Percentiles rank a stretch among this genome's conserved stretches.
These are phyloP conservation scores for Tetrapisispora taiwanensis DNA, from an alignment of 805 yeast species.

Conservation along the genomic window DNA sequence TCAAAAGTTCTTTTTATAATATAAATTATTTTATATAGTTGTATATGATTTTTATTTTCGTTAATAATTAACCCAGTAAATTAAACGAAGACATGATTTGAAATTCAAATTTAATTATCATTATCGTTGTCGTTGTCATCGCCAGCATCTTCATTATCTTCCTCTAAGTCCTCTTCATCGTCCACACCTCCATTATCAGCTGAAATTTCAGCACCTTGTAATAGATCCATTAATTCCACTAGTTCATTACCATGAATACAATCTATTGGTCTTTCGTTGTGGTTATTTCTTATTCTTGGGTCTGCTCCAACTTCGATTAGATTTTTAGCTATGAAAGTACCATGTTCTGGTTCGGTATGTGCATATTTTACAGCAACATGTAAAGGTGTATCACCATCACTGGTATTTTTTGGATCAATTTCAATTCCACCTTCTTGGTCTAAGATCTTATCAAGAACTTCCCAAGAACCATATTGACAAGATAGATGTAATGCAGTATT, in stretches of 20 bases:
- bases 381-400: slow-evolving; percentile 79
- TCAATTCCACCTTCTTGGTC: slow-evolving; percentile 82
- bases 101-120: neutral
- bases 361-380: slow-evolving; percentile 77
- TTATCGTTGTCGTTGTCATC: neutral
- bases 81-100: neutral
- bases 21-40: neutral
- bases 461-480: slow-evolving; percentile 74
- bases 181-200: slow-evolving; percentile 27
- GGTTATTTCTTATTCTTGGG: slow-evolving; percentile 49
- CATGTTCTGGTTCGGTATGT: slow-evolving; percentile 75
- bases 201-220: slow-evolving; percentile 82
- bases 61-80: neutral
- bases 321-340: slow-evolving; percentile 64
- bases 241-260: slow-evolving; percentile 47
- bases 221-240: slow-evolving; percentile 45
- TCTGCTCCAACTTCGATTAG: slow-evolving; percentile 89
- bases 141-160: slow-evolving; percentile 9
- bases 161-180: slow-evolving; percentile 31
- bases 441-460: slow-evolving; percentile 66
- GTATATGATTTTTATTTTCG: neutral
- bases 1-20: neutral
- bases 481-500: slow-evolving; percentile 77
- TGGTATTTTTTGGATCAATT: slow-evolving; percentile 64
- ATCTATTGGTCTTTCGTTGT: slow-evolving; percentile 67